Conservation (phyloP, 2,329 filamentous ascomycete genomes). For the Talaromyces albobiverticillius region DNA sequence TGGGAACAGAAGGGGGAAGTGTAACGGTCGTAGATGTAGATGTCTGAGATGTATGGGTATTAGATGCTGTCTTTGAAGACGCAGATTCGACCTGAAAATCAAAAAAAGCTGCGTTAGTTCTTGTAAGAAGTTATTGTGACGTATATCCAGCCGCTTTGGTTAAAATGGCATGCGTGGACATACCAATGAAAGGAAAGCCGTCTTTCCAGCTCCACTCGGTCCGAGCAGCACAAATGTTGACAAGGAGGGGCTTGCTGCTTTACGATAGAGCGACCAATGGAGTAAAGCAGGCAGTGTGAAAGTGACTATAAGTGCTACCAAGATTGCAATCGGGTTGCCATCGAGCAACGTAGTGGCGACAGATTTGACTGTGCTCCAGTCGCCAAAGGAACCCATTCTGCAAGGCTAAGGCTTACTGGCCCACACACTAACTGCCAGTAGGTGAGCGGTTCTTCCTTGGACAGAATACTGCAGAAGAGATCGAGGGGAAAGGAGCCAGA, state of each 20-base stretch:
- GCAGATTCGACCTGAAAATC: slow-evolving; percentile 43
- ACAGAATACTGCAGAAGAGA: background rate
- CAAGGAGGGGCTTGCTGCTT: slow-evolving; percentile 59
- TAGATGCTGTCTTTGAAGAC: slow-evolving; percentile 32
- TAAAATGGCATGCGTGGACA: slow-evolving; percentile 14
- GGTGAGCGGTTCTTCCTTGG: background rate
- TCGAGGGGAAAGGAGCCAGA: background rate
- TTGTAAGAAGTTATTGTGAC: no score
- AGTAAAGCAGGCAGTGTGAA: slow-evolving; percentile 72
- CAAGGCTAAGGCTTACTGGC: slow-evolving; percentile 1
- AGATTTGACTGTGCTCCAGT: slow-evolving; percentile 34
- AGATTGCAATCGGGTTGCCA: slow-evolving; percentile 48
- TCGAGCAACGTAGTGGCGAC: slow-evolving; percentile 43
- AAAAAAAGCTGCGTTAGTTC: background rate
- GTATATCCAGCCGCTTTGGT: slow-evolving; percentile 2
- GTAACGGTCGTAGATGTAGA: slow-evolving; percentile 56
- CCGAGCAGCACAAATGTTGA: slow-evolving; percentile 78
- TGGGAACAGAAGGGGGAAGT: slow-evolving; percentile 51
- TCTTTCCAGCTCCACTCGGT: slow-evolving; percentile 82
- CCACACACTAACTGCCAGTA: background rate
- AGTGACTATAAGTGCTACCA: slow-evolving; percentile 67
- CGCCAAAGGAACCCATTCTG: slow-evolving; percentile 18
- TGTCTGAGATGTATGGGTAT: slow-evolving; percentile 63
- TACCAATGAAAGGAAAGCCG: slow-evolving; percentile 77
- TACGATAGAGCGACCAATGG: slow-evolving; percentile 70